phyloP scores from a whole-genome alignment of 768 basidiomycete genomes.

The Lepiota subincarnata region DNA sequence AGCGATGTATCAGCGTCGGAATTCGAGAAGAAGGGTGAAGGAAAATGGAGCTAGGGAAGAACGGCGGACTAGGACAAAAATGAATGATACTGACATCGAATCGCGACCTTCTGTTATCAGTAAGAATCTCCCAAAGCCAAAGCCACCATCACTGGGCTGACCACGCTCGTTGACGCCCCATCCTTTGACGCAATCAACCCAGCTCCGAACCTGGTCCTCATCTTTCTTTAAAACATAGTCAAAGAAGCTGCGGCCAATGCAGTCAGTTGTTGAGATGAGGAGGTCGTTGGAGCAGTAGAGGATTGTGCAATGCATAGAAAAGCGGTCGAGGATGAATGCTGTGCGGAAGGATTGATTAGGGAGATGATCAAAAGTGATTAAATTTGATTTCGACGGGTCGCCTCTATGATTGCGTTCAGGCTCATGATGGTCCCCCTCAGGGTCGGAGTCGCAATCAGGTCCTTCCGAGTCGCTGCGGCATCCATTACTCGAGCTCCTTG shows the following conservation, averaged over 20 bases:
- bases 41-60: neutral
- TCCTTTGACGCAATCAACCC: slow-evolving; percentile 75
- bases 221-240: slow-evolving; percentile 68
- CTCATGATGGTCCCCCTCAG: neutral
- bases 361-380: slow-evolving; percentile 56
- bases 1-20: neutral
- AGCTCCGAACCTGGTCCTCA: slow-evolving; percentile 61
- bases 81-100: slow-evolving; percentile 41
- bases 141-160: slow-evolving; percentile 80
- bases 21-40: neutral
- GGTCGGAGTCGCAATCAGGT: slow-evolving; percentile 4
- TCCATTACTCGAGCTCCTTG: slow-evolving; percentile 10
- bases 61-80: neutral
- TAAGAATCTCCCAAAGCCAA: slow-evolving; percentile 73
- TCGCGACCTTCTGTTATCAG: slow-evolving; percentile 57
- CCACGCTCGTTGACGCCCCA: slow-evolving; percentile 86
- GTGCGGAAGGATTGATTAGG: slow-evolving; percentile 70
- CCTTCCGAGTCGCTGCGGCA: slow-evolving; percentile 10
- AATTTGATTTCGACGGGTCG: neutral
- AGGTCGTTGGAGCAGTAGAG: slow-evolving; percentile 73
- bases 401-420: neutral
- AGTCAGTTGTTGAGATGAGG: slow-evolving; percentile 52
- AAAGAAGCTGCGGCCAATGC: slow-evolving; percentile 65
- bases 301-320: slow-evolving; percentile 60
- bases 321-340: slow-evolving; percentile 79